These are phyloP conservation scores for Schizophyllum commune DNA, from an alignment of 1,284 basidiomycete genomes.

Conservation along the genomic window DNA sequence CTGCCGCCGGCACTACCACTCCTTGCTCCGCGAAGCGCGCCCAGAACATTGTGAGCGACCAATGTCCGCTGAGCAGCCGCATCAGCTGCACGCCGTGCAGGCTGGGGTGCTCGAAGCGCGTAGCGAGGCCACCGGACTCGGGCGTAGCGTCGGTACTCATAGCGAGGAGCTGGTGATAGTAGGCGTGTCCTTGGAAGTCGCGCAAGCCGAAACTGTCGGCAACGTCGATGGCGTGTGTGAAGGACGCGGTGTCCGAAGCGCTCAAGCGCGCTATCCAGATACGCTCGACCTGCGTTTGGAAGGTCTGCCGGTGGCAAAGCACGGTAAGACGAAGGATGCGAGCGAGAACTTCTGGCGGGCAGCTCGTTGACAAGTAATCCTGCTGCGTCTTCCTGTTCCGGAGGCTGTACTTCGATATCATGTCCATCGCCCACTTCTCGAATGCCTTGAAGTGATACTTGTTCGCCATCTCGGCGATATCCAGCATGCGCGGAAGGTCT, in stretches of 20 bases:
- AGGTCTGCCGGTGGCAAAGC: neutral
- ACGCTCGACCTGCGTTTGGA: neutral
- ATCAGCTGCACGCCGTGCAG: neutral
- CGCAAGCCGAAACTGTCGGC: neutral
- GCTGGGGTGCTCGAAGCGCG: neutral
- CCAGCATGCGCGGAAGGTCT: conserved; percentile 1
- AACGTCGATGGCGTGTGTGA: neutral
- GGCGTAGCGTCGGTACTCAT: neutral
- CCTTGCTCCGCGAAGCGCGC: neutral
- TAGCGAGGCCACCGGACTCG: neutral
- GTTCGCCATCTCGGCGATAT: conserved; percentile 7
- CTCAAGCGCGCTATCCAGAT: neutral
- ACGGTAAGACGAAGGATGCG: neutral
- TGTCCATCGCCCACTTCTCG: conserved; percentile 7
- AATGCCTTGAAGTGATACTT: conserved; percentile 8
- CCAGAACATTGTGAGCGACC: neutral
- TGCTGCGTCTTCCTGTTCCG: neutral
- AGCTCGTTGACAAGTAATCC: conserved; percentile 5
- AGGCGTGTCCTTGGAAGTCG: neutral
- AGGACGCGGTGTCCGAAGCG: neutral
- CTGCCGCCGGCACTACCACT: neutral
- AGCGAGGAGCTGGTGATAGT: neutral
- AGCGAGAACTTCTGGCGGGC: conserved; percentile 3
- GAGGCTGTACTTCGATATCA: conserved; percentile 1
- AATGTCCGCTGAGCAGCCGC: neutral